Evolutionary conservation across 2,329 filamentous ascomycete genomes (phyloP).

Genomic region (Aspergillus proliferans): DNA sequence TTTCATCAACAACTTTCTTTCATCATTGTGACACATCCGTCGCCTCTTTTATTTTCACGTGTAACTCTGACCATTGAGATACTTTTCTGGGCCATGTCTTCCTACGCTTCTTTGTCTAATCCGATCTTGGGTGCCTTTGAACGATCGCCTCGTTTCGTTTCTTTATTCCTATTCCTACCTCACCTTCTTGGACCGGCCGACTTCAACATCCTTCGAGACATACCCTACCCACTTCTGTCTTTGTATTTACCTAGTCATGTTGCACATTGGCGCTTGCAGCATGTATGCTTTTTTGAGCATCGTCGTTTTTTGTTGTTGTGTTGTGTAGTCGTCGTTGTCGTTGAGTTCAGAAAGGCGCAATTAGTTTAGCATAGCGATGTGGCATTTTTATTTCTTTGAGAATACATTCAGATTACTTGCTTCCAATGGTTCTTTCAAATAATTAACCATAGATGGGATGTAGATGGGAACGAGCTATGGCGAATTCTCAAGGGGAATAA

Average conservation of each 20-base stretch:
- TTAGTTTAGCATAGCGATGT: conserved; percentile 8
- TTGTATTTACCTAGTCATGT: too few species aligned
- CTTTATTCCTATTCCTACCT: background rate
- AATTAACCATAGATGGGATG: too few species aligned
- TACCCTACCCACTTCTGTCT: too few species aligned
- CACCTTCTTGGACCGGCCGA: background rate
- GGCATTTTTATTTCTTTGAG: background rate
- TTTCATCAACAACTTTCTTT: background rate
- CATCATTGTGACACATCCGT: too few species aligned
- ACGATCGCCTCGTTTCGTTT: background rate
- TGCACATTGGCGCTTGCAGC: too few species aligned
- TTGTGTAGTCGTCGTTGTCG: too few species aligned
- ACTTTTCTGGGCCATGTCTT: conserved; percentile 5
- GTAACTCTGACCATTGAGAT: background rate
- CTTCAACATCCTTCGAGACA: too few species aligned
- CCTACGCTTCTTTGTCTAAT: background rate
- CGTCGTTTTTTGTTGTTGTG: conserved; percentile 1
- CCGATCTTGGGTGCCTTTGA: background rate
- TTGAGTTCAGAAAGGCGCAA: conserved; percentile 3
- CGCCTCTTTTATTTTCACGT: conserved; percentile 2
- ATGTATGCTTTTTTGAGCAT: conserved; percentile 2
- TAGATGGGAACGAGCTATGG: too few species aligned
- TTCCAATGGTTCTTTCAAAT: too few species aligned
- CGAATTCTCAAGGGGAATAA: too few species aligned
- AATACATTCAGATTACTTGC: too few species aligned